Base-by-base conservation (phyloP, 2,329 filamentous ascomycete species). In the Xylaria multiplex region DNA sequence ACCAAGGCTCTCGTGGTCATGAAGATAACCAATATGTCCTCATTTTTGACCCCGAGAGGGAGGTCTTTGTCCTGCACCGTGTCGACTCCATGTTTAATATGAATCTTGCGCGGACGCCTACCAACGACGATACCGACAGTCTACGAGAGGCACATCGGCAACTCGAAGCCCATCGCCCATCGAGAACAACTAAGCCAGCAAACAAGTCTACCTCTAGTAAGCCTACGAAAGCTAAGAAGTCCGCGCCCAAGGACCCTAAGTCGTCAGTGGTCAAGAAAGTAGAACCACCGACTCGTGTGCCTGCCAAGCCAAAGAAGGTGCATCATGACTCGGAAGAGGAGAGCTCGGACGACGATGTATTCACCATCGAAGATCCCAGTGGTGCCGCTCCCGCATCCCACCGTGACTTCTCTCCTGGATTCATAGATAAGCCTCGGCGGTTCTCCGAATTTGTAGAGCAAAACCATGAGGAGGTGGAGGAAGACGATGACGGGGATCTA, bases 61-160 rank as follows among this genome's bases (percentile, higher is more conserved):
- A 95, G 74, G 90, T 86, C 62, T 96, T 96, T 71, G 88, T 96
- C 32, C 85, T 97, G 61, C 93, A 97, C 80, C 89, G 88, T 58
- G 83, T 97, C 61, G 88, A 93, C 75, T 91, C 90, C n/a, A 89
- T 90, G 45, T 91, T 97, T 79, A 90, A 93, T 74, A 94, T 97
- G 90, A 97, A 97, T 78, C 81, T 97, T 60, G 88, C 87, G 59
- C 88, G 85, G 62, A 88, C 88, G 14, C 92, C 91, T 2, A 86
- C 84, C 70, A 90, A 90, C 73, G 81, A 84, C 60, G 87, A 92
- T 70, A 79, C 84, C 59, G 85, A 86, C 35, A 87, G 85, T 73
- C 82, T 96, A 46, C 84, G 87, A 54, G 85, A 88, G 56, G 85
- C 90, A 74, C 89, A 92, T 75, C 83, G 88, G 9, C 92, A 92